A percentile compares a stretch with the other conserved stretches of the same genome.
Evolutionary conservation across 2,329 filamentous ascomycete genomes (phyloP).

Genomic region (Davidsoniella australis): DNA sequence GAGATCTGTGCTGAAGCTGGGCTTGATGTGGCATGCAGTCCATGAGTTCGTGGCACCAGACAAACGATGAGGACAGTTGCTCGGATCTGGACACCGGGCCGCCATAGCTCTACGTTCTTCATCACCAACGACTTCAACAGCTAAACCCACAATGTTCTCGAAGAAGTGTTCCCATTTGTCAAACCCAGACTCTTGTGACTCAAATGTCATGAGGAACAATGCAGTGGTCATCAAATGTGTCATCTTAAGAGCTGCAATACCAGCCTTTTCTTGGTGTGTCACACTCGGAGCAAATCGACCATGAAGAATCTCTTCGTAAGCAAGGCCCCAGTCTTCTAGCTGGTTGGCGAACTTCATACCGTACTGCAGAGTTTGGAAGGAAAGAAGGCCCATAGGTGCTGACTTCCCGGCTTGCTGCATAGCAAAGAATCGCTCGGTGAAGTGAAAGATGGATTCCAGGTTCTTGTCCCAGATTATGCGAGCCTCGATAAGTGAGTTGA

Average conservation of each 20-base stretch:
- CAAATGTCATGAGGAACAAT: conserved; percentile 43
- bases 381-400: conserved; percentile 36
- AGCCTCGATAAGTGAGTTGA: conserved; percentile 35
- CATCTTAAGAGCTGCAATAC: conserved; percentile 46
- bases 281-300: conserved; percentile 31
- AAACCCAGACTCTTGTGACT: conserved; percentile 39
- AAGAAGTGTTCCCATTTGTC: conserved; percentile 37
- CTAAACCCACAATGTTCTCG: conserved; percentile 37
- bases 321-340: conserved; percentile 36
- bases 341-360: conserved; percentile 31
- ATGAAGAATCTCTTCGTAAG: conserved; percentile 37
- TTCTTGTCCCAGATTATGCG: conserved; percentile 39
- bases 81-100: conserved; percentile 27
- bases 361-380: conserved; percentile 29
- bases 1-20: conserved; percentile 45
- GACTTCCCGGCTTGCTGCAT: conserved; percentile 25
- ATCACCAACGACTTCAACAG: conserved; percentile 40
- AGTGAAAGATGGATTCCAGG: conserved; percentile 38
- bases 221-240: conserved; percentile 40
- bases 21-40: conserved; percentile 35
- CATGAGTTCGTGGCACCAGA: conserved; percentile 25
- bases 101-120: conserved; percentile 35
- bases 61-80: conserved; percentile 26
- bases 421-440: conserved; percentile 37
- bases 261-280: conserved; percentile 38